phyloP scores from a whole-genome alignment of 2,329 filamentous ascomycete species.

The Nemania sp. region DNA sequence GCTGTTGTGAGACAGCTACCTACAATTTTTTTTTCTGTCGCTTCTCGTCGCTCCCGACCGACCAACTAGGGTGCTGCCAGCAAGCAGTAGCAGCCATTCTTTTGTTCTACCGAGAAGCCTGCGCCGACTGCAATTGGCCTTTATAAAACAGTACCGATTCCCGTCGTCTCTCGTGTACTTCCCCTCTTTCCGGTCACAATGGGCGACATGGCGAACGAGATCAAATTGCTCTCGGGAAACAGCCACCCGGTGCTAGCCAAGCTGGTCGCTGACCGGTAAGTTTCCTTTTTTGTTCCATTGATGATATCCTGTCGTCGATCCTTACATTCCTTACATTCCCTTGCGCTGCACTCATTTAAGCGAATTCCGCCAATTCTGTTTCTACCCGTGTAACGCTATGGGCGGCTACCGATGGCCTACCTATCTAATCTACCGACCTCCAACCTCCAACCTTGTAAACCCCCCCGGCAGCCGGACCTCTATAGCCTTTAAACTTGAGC shows the following conservation, averaged over 20 bases:
- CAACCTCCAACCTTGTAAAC: background rate
- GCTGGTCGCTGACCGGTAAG: slow-evolving; percentile 55
- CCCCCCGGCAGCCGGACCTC: background rate
- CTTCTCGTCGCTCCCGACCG: slow-evolving; percentile 10
- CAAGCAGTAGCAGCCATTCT: slow-evolving; percentile 13
- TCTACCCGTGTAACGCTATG: slow-evolving; percentile 14
- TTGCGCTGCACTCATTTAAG: background rate
- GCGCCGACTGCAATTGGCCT: slow-evolving; percentile 19
- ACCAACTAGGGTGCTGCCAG: slow-evolving; percentile 13
- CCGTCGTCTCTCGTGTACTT: slow-evolving; percentile 8
- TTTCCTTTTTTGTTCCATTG: slow-evolving; percentile 19
- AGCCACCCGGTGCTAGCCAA: slow-evolving; percentile 55
- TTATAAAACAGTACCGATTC: slow-evolving; percentile 30
- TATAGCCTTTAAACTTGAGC: background rate
- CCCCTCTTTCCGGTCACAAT: slow-evolving; percentile 35
- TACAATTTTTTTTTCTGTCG: slow-evolving; percentile 24
- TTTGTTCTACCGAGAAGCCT: slow-evolving; percentile 21
- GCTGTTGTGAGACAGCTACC: slow-evolving; percentile 29
- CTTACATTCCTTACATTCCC: background rate
- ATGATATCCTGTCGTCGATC: slow-evolving; percentile 12
- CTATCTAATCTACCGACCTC: background rate
- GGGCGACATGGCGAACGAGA: slow-evolving; percentile 52
- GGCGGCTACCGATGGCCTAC: slow-evolving; percentile 25
- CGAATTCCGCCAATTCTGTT: slow-evolving; percentile 2
- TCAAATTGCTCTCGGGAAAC: slow-evolving; percentile 57